Evolutionary conservation across 306 rosid species (phyloP).

Genomic region (Arachis stenosperma): DNA sequence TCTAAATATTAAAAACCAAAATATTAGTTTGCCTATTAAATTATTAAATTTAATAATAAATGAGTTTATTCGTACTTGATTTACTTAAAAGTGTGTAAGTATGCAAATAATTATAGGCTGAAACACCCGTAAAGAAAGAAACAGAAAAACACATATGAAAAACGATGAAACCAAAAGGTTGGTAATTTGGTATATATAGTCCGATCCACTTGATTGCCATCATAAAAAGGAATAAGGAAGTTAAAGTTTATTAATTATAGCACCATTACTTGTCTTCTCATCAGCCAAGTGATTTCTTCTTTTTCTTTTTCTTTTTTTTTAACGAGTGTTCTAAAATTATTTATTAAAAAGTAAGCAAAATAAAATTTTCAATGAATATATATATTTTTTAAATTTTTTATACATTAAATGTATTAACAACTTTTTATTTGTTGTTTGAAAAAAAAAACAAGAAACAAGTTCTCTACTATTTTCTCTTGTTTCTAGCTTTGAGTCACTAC

Average conservation of each 20-base stretch:
- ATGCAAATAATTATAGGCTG: background rate
- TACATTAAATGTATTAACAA: too few relatives aligned
- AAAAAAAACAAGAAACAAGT: background rate
- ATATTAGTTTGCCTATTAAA: background rate
- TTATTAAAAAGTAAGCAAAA: too few relatives aligned
- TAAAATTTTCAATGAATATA: too few relatives aligned
- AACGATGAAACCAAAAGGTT: conserved; percentile 28
- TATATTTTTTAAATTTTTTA: too few relatives aligned
- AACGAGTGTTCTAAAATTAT: too few relatives aligned
- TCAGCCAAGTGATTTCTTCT: background rate
- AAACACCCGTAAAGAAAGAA: background rate
- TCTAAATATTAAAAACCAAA: too few relatives aligned
- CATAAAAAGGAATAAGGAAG: background rate
- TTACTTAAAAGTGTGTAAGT: background rate
- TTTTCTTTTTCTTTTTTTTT: too few relatives aligned
- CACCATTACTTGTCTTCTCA: conserved; percentile 4
- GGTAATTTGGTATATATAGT: conserved; percentile 8
- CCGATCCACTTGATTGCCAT: conserved; percentile 21
- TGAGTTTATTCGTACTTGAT: background rate
- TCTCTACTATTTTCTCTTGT: background rate
- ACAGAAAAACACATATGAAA: background rate
- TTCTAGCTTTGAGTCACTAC: background rate
- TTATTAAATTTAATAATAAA: background rate
- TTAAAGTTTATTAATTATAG: background rate
- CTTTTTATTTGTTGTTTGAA: background rate